A percentile compares a stretch with the other conserved stretches of the same genome.
Evolutionary conservation across 2,329 filamentous ascomycete genomes (phyloP).

Genomic region (Fusarium lyarnte): DNA sequence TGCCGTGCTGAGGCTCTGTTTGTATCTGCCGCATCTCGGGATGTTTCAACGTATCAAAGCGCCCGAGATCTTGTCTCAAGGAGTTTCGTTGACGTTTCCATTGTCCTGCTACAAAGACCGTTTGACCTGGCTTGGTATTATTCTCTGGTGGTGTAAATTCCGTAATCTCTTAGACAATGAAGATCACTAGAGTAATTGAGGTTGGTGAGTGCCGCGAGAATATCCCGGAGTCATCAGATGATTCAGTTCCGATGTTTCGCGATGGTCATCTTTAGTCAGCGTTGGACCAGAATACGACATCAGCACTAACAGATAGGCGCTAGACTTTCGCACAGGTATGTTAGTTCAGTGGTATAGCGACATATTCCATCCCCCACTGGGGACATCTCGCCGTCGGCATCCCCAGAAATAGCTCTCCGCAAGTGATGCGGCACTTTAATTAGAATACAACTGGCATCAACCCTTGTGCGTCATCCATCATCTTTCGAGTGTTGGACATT

Average conservation of each 20-base stretch:
- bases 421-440: neutral
- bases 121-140: too few relatives aligned
- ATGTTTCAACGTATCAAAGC: neutral
- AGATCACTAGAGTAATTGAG: neutral
- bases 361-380: neutral
- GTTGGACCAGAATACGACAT: neutral
- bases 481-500: neutral
- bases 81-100: neutral
- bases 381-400: neutral
- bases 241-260: slow-evolving; percentile 22
- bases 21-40: slow-evolving; percentile 13
- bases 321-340: accelerated
- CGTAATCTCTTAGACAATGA: neutral
- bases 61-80: slow-evolving; percentile 2
- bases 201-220: slow-evolving; percentile 4
- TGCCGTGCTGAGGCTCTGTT: neutral
- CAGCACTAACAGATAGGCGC: neutral
- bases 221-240: slow-evolving; percentile 9
- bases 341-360: neutral
- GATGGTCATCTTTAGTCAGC: neutral
- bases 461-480: neutral
- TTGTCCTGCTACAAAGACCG: neutral
- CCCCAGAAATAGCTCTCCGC: neutral
- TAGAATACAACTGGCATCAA: neutral
- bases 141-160: neutral